Base-by-base conservation (phyloP, 140 eudicot genomes). In the Bidens hawaiensis region DNA sequence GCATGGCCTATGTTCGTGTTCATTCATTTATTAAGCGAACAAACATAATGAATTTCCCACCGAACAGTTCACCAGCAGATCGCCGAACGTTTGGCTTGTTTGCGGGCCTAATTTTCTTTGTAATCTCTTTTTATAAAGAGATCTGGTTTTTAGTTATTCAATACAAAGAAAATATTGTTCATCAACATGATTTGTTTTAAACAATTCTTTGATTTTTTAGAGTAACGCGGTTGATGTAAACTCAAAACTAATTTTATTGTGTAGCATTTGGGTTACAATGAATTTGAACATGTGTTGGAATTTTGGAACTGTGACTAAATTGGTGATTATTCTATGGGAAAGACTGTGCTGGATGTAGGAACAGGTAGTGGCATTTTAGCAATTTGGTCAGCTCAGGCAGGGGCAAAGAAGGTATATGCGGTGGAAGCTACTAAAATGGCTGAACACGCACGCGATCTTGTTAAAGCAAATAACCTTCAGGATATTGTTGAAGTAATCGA, bases 341-440 rank as follows among this genome's bases (percentile, higher is more conserved):
- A 93, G 99, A 65, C 89, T 70, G 99, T 88, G 76, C 64, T 93
- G 78, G 99, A 93, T 85, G 99, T 93, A 51, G 99, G 99, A 43
- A 88, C 99, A 17, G 99, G 99, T 52, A 88, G 99, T 61, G 99
- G 99, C 59, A 93, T 93, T 66, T 77, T 93, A 38, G 96, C 99
- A 66, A 85, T 93, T 68, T 93, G 99, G 99, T 78, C 96, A 14
- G 99, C 96, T 24, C 99, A 93, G 54, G 96, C 96, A 31, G 99
- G 99, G 54, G 99, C 99, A 48, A 82, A 84, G 67, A 93, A 93
- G 73, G 99, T 93, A 4, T 93, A 88, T 65, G 99, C 99, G 24
- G 99, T 93, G 3, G 99, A 93, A 82, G 99, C 99, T 50, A 88
- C 99, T 52, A 93, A 88, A 77, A 93, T 93, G 99, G 81, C 94